These are phyloP conservation scores for Fusarium hostae DNA, from an alignment of 2,329 filamentous ascomycete genomes.

Conservation along the genomic window DNA sequence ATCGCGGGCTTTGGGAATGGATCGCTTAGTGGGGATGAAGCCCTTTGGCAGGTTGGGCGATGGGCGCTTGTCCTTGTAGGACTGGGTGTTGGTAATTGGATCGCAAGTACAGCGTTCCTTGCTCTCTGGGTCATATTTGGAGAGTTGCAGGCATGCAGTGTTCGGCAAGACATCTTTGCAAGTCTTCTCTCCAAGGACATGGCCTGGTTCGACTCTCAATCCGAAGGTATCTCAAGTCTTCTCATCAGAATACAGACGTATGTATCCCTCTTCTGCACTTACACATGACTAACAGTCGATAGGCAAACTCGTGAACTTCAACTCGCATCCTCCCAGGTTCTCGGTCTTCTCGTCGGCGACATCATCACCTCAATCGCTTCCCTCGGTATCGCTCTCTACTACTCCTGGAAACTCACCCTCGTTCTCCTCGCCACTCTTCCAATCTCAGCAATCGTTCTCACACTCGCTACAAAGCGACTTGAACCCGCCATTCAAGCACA, in stretches of 20 bases:
- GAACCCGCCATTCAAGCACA: conserved; percentile 76
- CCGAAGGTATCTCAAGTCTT: conserved; percentile 77
- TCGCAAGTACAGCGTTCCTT: conserved; percentile 74
- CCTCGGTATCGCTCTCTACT: conserved; percentile 77
- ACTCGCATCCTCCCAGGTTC: conserved; percentile 79
- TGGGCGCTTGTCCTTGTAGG: conserved; percentile 72
- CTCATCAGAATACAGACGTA: conserved; percentile 80
- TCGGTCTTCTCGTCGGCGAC: conserved; percentile 76
- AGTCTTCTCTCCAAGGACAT: conserved; percentile 78
- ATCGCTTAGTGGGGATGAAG: conserved; percentile 56
- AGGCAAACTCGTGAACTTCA: conserved; percentile 88
- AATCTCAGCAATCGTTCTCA: conserved; percentile 69
- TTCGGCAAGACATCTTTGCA: conserved; percentile 72
- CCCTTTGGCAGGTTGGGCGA: conserved; percentile 66
- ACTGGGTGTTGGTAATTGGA: conserved; percentile 73
- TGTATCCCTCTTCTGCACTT: conserved; percentile 41
- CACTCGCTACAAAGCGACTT: conserved; percentile 68
- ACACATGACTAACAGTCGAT: background rate
- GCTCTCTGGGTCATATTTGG: conserved; percentile 80
- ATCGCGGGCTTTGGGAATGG: conserved; percentile 74
- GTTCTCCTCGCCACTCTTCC: conserved; percentile 81
- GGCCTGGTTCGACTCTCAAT: conserved; percentile 81
- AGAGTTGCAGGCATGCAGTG: conserved; percentile 78
- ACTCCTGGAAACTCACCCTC: conserved; percentile 85
- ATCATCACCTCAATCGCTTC: conserved; percentile 72